A percentile compares a stretch with the other conserved stretches of the same genome.
Evolutionary conservation across 352 stramenopile genomes (phyloP).

Genomic region (Phytophthora ohioensis): DNA sequence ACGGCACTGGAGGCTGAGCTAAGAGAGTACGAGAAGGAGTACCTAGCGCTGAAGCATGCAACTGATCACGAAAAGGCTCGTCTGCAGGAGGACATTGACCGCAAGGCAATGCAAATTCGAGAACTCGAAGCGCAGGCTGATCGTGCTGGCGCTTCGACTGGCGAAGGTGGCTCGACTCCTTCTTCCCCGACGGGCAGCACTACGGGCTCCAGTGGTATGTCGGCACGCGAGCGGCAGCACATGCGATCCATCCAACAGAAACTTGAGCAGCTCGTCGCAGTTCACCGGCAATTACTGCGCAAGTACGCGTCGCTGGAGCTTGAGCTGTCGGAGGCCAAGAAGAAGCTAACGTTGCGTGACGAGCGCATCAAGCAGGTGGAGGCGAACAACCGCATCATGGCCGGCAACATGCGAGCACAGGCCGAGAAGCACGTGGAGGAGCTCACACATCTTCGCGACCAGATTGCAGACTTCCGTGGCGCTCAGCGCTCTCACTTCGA

Average conservation of each 20-base stretch:
- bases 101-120: slow-evolving; percentile 67
- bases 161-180: slow-evolving; percentile 38
- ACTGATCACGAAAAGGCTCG: slow-evolving; percentile 70
- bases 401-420: slow-evolving; percentile 89
- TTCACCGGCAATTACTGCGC: slow-evolving; percentile 89
- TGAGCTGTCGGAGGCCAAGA: slow-evolving; percentile 87
- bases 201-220: slow-evolving; percentile 64
- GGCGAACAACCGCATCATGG: slow-evolving; percentile 87
- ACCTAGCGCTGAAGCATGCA: slow-evolving; percentile 58
- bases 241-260: slow-evolving; percentile 92
- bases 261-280: slow-evolving; percentile 91
- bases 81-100: slow-evolving; percentile 73
- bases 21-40: slow-evolving; percentile 78
- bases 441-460: slow-evolving; percentile 84
- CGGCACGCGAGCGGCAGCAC: slow-evolving; percentile 82
- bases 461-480: slow-evolving; percentile 86
- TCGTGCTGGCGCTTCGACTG: slow-evolving; percentile 40
- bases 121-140: slow-evolving; percentile 71
- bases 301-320: slow-evolving; percentile 93
- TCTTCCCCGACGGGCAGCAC: slow-evolving; percentile 38
- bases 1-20: slow-evolving; percentile 66
- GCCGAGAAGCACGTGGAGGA: slow-evolving; percentile 91
- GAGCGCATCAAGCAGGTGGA: slow-evolving; percentile 93
- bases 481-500: slow-evolving; percentile 84
- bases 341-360: slow-evolving; percentile 91